Base-by-base conservation (phyloP, 345 rosid genomes). In the Tarenaya hassleriana region DNA sequence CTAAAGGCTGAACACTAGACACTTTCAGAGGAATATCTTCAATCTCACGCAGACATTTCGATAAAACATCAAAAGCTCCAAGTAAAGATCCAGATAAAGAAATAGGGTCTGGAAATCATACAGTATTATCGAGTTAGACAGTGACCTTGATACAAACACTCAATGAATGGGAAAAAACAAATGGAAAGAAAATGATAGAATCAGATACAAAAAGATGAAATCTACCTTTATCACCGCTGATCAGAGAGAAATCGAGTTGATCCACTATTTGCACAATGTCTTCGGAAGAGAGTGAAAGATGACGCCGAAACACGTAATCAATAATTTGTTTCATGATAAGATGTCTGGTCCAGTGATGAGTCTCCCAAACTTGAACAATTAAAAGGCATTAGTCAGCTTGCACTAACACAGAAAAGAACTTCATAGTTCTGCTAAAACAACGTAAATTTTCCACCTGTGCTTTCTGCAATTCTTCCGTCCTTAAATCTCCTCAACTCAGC, bases 381-480 rank as follows among this genome's bases (percentile, higher is more conserved):
- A 41, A 46, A 60, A 61, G 41, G 60, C 61, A 65, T 20, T 41
- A 37, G 1, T 61, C 41, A 48, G 53, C 29, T 61, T 43, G 45
- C 31, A 48, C 62, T 49, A 61, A 53, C 56, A 34, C 18, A 41
- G 21, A 15, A 54, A 3, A 20, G 14, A 54, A 38, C 34, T n/a
- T 43, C 45, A 60, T 39, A 29, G 38, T 34, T 58, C 37, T 4
- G 42, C 18, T 13, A 52, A 38, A 53, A 67, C 40, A 44, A 67
- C 29, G 40, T 39, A 44, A 38, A 49, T 50, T 60, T 52, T 72
- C 68, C 54, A 86, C 95, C 89, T 67, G 86, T 77, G 75, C 98
- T 87, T 83, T 91, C 96, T 6, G 95, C 87, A 66, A 87, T 91
- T 71, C 60, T 80, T 29, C 98, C 96, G 82, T 91, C 96, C 69